Percentiles rank a stretch among this genome's conserved stretches.
phyloP scores from a whole-genome alignment of 176 grass and related monocot species.

The Coix lacrymajobi region DNA sequence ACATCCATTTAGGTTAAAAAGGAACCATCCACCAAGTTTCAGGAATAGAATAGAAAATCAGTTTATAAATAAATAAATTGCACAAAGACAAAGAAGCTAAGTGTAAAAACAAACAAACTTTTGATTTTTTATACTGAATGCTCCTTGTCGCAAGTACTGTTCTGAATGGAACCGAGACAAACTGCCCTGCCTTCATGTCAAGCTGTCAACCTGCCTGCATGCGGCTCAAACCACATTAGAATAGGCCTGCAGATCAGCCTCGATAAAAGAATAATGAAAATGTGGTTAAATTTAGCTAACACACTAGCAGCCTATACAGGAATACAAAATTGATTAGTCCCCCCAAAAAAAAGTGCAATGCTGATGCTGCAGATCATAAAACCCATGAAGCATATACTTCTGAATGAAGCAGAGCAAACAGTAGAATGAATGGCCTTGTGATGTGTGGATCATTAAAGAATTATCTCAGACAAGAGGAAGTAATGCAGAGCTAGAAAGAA shows the following conservation, averaged over 20 bases:
- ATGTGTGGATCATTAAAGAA: neutral
- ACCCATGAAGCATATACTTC: neutral
- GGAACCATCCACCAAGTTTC: neutral
- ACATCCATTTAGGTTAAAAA: neutral
- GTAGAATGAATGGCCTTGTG: neutral
- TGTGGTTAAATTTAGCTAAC: neutral
- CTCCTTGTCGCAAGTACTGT: neutral
- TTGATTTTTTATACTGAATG: neutral
- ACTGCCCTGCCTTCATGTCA: too few species aligned
- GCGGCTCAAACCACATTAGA: neutral
- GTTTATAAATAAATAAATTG: neutral
- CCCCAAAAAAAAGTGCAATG: neutral
- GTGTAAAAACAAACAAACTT: neutral
- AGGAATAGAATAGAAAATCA: neutral
- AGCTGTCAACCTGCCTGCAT: neutral
- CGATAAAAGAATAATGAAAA: neutral
- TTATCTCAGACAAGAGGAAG: neutral
- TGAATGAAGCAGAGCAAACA: neutral
- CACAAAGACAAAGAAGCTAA: neutral
- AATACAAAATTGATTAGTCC: neutral
- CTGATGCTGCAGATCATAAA: neutral
- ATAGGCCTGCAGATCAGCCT: neutral
- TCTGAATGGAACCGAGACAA: neutral
- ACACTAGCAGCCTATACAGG: neutral
- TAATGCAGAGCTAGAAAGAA: neutral